Percentiles rank a stretch among this genome's conserved stretches.
phyloP scores from a whole-genome alignment of 495 filamentous ascomycete genomes.

The Penicillium canescens region DNA sequence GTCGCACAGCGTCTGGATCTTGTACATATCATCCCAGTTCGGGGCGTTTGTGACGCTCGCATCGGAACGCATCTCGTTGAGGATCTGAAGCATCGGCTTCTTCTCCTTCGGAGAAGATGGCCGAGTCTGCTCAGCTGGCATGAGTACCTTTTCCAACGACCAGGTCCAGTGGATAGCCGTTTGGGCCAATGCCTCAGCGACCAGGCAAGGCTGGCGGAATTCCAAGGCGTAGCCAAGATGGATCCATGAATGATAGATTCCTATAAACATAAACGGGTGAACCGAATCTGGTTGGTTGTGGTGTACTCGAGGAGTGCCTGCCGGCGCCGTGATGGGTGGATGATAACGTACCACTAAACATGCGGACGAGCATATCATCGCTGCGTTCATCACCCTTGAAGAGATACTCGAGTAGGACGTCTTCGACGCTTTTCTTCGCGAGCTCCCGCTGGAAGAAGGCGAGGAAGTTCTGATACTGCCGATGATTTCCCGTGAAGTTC shows the following conservation, averaged over 20 bases:
- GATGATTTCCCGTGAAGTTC: constrained; percentile 8
- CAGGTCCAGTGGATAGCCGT: constrained; percentile 26
- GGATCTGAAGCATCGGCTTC: background rate
- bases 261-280: too few species aligned
- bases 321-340: constrained; percentile 42
- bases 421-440: constrained; percentile 16
- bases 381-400: constrained; percentile 25
- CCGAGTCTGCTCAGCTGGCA: too few species aligned
- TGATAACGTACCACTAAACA: constrained; percentile 31
- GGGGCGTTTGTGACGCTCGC: too few species aligned
- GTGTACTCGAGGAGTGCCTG: too few species aligned
- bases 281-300: too few species aligned
- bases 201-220: constrained; percentile 34
- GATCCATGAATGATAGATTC: too few species aligned
- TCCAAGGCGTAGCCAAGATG: constrained; percentile 42
- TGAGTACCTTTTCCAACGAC: background rate
- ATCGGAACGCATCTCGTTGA: too few species aligned
- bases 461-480: constrained; percentile 34
- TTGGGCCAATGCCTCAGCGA: constrained; percentile 40
- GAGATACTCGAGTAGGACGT: constrained; percentile 29
- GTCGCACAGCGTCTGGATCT: too few species aligned
- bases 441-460: constrained; percentile 37
- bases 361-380: constrained; percentile 23
- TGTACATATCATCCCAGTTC: too few species aligned
- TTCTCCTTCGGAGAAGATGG: constrained; percentile 18